These are phyloP conservation scores for Dujonia santamariae DNA, from an alignment of 1,139 yeast genomes.

Conservation along the genomic window DNA sequence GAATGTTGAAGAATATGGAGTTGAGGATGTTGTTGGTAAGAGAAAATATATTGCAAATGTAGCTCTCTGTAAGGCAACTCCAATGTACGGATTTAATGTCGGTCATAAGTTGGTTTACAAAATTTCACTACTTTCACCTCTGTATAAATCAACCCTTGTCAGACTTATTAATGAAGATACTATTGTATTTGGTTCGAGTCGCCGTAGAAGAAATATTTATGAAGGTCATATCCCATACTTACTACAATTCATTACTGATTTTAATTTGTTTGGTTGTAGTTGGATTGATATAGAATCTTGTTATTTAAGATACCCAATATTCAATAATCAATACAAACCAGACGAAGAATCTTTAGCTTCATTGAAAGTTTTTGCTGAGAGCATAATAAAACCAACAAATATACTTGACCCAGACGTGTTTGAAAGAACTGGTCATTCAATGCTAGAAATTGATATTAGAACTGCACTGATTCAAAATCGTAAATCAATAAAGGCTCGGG, in stretches of 20 bases:
- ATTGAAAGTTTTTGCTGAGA: slow-evolving; percentile 13
- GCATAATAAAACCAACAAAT: slow-evolving; percentile 20
- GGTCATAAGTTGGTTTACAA: slow-evolving; percentile 66
- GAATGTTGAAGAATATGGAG: slow-evolving; percentile 13
- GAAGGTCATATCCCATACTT: slow-evolving; percentile 81
- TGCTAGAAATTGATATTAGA: slow-evolving; percentile 67
- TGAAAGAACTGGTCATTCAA: slow-evolving; percentile 56
- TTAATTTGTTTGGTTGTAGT: slow-evolving; percentile 79
- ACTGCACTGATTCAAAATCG: slow-evolving; percentile 62
- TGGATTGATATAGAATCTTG: slow-evolving; percentile 50
- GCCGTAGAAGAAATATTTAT: slow-evolving; percentile 30
- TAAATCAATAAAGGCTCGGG: slow-evolving; percentile 36
- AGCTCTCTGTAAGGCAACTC: slow-evolving; percentile 68
- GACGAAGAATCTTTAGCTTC: background rate
- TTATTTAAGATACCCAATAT: slow-evolving; percentile 41
- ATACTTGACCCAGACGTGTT: slow-evolving; percentile 23
- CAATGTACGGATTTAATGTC: slow-evolving; percentile 79
- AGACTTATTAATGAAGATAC: slow-evolving; percentile 55
- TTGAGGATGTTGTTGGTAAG: slow-evolving; percentile 12
- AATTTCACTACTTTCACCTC: slow-evolving; percentile 64
- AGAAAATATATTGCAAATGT: slow-evolving; percentile 58
- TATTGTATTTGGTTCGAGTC: slow-evolving; percentile 17
- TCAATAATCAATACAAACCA: slow-evolving; percentile 11
- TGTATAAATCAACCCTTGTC: slow-evolving; percentile 55
- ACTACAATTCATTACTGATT: slow-evolving; percentile 79